Evolutionary conservation across 2,329 filamentous ascomycete species (phyloP), one percentile per base, ranked within the genome.

Genomic region (Proliferodiscus dingleyae): DNA sequence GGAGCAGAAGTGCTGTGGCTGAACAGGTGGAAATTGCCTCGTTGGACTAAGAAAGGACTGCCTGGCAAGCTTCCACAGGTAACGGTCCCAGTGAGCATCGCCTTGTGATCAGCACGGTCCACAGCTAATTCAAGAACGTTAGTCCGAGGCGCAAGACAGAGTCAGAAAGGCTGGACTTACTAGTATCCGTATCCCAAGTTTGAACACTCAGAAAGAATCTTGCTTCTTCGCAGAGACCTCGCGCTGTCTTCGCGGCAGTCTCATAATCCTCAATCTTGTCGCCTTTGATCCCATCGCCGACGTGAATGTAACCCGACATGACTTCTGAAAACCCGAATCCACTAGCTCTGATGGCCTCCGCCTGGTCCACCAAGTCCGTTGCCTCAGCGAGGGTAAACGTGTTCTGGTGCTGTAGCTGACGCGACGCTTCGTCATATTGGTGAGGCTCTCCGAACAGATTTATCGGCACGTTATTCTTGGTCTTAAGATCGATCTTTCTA

Each of bases 291-390:
- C 62, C 64, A 8, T 62, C 58, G 30, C 70, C 68, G 37, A 65
- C 60, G 53, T 80, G 75, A 21, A 85, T 69, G 52, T 75, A 77
- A 8, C 81, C 81, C 6, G 74, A 71, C 78, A 85, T 82, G 46
- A 82, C 73, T 60, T 85, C 80, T 0, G 76, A 77, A 57, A 85
- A 85, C 19, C 74, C 75, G 43, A 82, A 71, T 0, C 78, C 77
- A 34, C 65, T 65, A 8, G 71, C 69, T 24, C 72, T 57, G 1
- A 51, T 43, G 10, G 47, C 56, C 30, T 53, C 38, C 1, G 61
- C 58, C 2, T 57, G 53, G 16, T 53, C 46, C 28, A 67, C 67
- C 41, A 71, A 54, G 2, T 66, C 66, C 22, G 64, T 66, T 5
- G 74, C 76, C 18, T 61, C 58, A 16, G 62, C 58, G 43, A 77